Evolutionary conservation across 1,284 basidiomycete species (phyloP), one percentile per base, ranked within the genome.

Genomic region (Lentinus polychrous): DNA sequence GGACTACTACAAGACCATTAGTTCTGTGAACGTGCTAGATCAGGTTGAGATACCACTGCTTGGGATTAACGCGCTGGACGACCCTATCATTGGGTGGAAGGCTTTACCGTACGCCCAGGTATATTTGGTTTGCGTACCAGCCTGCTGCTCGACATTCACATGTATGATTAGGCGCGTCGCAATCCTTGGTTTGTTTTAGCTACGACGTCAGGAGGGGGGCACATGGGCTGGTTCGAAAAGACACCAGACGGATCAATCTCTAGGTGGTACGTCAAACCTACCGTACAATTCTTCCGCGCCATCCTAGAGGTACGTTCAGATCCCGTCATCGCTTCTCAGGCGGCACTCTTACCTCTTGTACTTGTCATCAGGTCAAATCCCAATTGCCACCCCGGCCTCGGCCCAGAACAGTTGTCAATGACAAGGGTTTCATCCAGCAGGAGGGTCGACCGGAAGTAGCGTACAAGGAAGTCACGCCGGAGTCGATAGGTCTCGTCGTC

Each of bases 181-280:
- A 59, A 52, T 44, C 60, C 60, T 6, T 57, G 51, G 49, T 32
- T 61, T 6, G 48, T 60, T 17, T 50, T 63, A 12, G 61, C 58
- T 11, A 50, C 55, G 23, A 64, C 62, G 1, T 46, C 41, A 10
- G 43, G 49, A 2, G 62, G 62, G 10, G 61, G 61, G 6, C 61
- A 64, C 49, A 53, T 63, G 15, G 62, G 62, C 0, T 63, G 61
- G 61, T 62, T 58, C 47, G 57, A 57, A 47, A 12, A 37, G 8
- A 44, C 38, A 8, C 11, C 41, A 20, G 52, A 49, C 15, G 55
- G 57, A 11, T 47, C 32, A 27, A 38, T 58, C 5, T 23, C 49
- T n/a, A 54, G 59, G 18, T 64, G 62, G 62, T 62, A 59, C 48
- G 55, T 57, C 32, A 50, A 52, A 48, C 61, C 62, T 8, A 52